phyloP scores from a whole-genome alignment of 1,284 basidiomycete species.

The Microbotryomycetes sp. region DNA sequence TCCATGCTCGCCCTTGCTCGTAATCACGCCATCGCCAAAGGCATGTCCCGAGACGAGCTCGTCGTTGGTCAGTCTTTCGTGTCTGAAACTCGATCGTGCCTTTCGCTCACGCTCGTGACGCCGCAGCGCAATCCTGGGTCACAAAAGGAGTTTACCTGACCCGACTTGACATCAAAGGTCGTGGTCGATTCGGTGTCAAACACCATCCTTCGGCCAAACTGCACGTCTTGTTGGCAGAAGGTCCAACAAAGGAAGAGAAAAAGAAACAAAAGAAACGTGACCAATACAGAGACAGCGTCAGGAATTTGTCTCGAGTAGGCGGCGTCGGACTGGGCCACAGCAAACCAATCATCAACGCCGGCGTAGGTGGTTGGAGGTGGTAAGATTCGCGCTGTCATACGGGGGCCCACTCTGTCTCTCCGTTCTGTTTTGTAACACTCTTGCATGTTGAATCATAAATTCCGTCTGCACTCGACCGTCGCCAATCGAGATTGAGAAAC shows the following conservation, averaged over 20 bases:
- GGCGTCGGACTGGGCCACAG: constrained; percentile 13
- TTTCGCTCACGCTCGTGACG: constrained; percentile 4
- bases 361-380: constrained; percentile 27
- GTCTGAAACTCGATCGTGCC: too few species aligned
- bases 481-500: too few species aligned
- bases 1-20: constrained; percentile 80
- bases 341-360: constrained; percentile 20
- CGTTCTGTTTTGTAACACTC: background rate
- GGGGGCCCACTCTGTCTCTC: background rate
- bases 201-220: constrained; percentile 69
- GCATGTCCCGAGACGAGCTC: constrained; percentile 62
- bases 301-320: constrained; percentile 30
- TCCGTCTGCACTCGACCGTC: too few species aligned
- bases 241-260: constrained; percentile 67
- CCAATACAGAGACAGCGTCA: constrained; percentile 30
- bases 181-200: constrained; percentile 71
- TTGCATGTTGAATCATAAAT: too few species aligned
- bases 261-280: constrained; percentile 56
- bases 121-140: constrained; percentile 81
- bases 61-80: constrained; percentile 60
- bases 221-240: constrained; percentile 72
- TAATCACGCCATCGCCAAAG: constrained; percentile 75
- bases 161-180: constrained; percentile 75
- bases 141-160: constrained; percentile 67
- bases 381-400: too few species aligned